Conservation (phyloP, 163 green algal genomes). For the Scenedesmus sp. region DNA sequence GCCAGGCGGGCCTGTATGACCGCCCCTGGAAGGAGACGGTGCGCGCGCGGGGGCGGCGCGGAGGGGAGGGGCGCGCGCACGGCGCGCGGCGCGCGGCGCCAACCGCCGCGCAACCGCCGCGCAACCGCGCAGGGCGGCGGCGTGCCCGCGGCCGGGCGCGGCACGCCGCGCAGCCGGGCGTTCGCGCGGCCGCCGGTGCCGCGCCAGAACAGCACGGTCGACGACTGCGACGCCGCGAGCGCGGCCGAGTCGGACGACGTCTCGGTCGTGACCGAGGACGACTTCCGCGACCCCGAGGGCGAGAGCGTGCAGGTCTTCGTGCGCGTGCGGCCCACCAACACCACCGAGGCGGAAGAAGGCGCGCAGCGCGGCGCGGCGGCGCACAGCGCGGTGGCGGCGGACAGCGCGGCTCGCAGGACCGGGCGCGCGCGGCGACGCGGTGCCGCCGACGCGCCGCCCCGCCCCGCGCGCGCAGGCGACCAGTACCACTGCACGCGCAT, state of each 20-base stretch:
- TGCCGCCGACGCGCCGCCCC: neutral
- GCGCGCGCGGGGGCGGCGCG: too few relatives aligned
- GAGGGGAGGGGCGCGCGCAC: too few relatives aligned
- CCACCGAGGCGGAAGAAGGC: slow-evolving; percentile 53
- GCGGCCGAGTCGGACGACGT: slow-evolving; percentile 37
- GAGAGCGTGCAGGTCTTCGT: slow-evolving; percentile 62
- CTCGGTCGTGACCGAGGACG: slow-evolving; percentile 38
- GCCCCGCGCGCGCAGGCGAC: neutral
- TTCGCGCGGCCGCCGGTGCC: slow-evolving; percentile 3
- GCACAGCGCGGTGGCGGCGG: too few relatives aligned
- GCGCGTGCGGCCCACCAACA: slow-evolving; percentile 60
- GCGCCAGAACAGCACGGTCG: slow-evolving; percentile 11
- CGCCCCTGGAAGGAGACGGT: slow-evolving; percentile 23
- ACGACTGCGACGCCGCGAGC: slow-evolving; percentile 11
- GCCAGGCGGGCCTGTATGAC: slow-evolving; percentile 26
- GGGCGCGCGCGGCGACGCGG: too few relatives aligned
- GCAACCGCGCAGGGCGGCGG: too few relatives aligned
- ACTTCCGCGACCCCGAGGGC: slow-evolving; percentile 27
- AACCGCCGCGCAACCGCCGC: too few relatives aligned
- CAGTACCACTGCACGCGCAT: slow-evolving; percentile 34
- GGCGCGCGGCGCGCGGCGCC: too few relatives aligned
- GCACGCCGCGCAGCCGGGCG: neutral
- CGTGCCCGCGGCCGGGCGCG: neutral
- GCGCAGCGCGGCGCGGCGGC: neutral
- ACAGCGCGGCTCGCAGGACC: too few relatives aligned